These are phyloP conservation scores for Colletotrichum tabaci DNA, from an alignment of 2,329 filamentous ascomycete species.

Conservation along the genomic window DNA sequence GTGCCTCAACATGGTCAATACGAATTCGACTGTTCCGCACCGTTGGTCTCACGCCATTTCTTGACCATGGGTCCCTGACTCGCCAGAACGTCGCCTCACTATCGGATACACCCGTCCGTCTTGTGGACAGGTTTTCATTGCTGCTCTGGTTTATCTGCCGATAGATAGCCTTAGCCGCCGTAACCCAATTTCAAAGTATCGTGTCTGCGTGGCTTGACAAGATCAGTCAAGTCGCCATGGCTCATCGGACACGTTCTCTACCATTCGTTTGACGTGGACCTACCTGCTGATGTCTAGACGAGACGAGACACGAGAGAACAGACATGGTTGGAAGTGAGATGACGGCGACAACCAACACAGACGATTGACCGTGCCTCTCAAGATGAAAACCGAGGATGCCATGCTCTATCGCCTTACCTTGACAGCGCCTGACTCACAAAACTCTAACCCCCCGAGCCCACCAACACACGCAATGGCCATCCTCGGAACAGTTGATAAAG, in stretches of 20 bases:
- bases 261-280: neutral
- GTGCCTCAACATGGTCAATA: neutral
- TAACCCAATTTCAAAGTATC: neutral
- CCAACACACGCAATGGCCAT: neutral
- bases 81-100: neutral
- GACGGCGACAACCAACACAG: neutral
- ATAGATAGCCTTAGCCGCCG: neutral
- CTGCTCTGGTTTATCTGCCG: neutral
- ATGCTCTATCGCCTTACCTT: neutral
- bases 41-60: neutral
- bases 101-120: neutral
- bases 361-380: neutral
- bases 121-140: neutral
- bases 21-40: too few relatives aligned
- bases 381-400: neutral
- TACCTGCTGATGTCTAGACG: too few relatives aligned
- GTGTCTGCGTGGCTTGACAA: neutral
- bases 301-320: neutral
- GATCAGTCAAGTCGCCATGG: conserved; percentile 15
- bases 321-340: neutral
- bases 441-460: neutral
- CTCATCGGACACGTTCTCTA: neutral
- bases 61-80: neutral
- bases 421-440: neutral
- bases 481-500: neutral